These are phyloP conservation scores for Fistulina hepatica DNA, from an alignment of 1,284 basidiomycete genomes.

Conservation along the genomic window DNA sequence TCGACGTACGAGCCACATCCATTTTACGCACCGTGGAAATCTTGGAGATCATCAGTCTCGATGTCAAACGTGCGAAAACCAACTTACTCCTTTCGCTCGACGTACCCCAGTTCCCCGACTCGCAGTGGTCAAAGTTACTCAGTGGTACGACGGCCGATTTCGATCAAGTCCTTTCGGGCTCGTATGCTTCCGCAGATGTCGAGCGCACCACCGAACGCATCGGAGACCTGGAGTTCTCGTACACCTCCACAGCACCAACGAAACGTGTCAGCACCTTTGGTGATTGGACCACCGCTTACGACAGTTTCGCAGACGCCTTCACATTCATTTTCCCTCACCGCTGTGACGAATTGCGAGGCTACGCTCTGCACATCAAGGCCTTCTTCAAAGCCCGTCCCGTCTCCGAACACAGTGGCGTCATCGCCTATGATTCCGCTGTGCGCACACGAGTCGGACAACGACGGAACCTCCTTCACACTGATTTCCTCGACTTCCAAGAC, in stretches of 20 bases:
- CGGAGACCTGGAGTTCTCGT: constrained; percentile 6
- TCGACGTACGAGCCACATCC: too few species aligned
- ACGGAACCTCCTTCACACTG: constrained; percentile 7
- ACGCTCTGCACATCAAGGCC: constrained; percentile 6
- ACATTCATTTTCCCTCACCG: constrained; percentile 12
- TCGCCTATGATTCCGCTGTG: constrained; percentile 10
- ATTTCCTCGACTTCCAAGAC: constrained; percentile 7
- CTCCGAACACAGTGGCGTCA: constrained; percentile 12
- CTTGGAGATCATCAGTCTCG: background rate
- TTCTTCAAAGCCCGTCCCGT: constrained; percentile 11
- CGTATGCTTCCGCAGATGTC: constrained; percentile 12
- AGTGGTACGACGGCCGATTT: constrained; percentile 10
- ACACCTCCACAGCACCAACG: constrained; percentile 7
- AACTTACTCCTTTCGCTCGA: constrained; percentile 5
- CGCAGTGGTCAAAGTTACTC: constrained; percentile 16
- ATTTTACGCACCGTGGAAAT: too few species aligned
- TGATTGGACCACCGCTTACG: constrained; percentile 9
- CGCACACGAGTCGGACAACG: constrained; percentile 9
- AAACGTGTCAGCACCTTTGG: constrained; percentile 8
- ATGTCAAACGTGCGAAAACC: background rate
- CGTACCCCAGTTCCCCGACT: constrained; percentile 15
- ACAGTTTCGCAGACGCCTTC: constrained; percentile 1
- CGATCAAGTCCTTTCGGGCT: constrained; percentile 13
- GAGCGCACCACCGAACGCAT: constrained; percentile 4
- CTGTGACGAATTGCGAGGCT: constrained; percentile 2